Base-by-base conservation (phyloP, 352 stramenopile genomes). In the Globisporangium camurandrum region DNA sequence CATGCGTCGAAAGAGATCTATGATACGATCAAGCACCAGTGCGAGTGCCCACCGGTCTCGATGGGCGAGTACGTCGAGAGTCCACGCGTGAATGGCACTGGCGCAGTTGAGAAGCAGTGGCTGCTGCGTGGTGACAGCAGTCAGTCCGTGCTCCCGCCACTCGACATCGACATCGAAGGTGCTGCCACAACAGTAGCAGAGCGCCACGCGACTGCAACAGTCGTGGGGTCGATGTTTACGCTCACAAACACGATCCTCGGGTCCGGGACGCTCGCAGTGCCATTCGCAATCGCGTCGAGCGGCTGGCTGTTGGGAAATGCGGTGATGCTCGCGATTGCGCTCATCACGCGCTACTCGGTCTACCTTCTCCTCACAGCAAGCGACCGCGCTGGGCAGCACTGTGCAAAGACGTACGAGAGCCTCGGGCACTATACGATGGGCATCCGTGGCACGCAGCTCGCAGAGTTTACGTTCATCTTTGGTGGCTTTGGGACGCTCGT, bases 381-480 rank as follows among this genome's bases (percentile, higher is more conserved):
- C 56, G 72, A 87, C 51, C 55, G 62, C 36, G 77, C 78, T 0
- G 78, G 78, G 20, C 61, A 58, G 26, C 66, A 79, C 44, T 80
- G 71, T 50, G 72, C 78, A 43, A 81, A 79, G 43, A 89, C 78
- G 47, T 89, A 89, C 61, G 77, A 89, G 50, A 82, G 66, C 51
- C 54, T 89, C 8, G 77, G 77, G 0, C 77, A 89, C 51, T 84
- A 74, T 46, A 89, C 77, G 0, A 80, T 89, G 74, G 77, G 75
- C 28, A 61, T 57, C 1, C 64, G 74, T 19, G 75, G 77, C 45
- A 84, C 75, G 42, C 55, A 59, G 30, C 51, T 89, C 28, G 77
- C 77, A 26, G 75, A 89, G 60, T 89, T 89, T 48, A 89, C 77
- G 14, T 89, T 89, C 61, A 89, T 89, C 50, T 87, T 89, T 45